phyloP scores from a whole-genome alignment of 2,329 filamentous ascomycete species.

The Tolypocladium nubicola region DNA sequence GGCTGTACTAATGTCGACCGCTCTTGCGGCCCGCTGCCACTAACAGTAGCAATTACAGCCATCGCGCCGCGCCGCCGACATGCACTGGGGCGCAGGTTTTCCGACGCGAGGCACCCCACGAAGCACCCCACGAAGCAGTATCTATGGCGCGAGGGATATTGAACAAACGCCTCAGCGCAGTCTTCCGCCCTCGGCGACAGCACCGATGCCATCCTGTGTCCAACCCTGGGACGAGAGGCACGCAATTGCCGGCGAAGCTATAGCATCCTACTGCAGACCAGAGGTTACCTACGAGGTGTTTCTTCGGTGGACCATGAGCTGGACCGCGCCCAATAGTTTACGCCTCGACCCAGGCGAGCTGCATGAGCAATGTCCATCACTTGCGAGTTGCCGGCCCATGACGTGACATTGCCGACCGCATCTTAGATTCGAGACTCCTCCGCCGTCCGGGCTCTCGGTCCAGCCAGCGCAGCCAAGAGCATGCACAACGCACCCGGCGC shows the following conservation, averaged over 20 bases:
- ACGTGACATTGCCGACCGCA: constrained; percentile 1
- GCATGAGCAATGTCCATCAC: neutral
- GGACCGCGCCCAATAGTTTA: neutral
- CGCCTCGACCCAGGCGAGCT: neutral
- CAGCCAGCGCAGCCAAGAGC: neutral
- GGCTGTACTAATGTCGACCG: neutral
- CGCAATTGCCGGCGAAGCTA: neutral
- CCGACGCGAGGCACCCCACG: neutral
- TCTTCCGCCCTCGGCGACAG: neutral
- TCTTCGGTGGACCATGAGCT: neutral
- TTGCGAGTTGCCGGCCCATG: neutral
- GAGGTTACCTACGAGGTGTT: neutral
- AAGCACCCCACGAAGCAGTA: neutral
- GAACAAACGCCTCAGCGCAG: neutral
- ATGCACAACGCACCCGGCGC: neutral
- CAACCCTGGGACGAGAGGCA: neutral
- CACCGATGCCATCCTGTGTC: neutral
- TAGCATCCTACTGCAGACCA: neutral
- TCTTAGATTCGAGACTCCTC: neutral
- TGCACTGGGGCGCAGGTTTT: neutral
- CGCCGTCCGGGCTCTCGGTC: neutral
- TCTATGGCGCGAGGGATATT: neutral
- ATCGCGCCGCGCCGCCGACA: neutral
- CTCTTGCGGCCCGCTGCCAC: neutral
- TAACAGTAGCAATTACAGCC: neutral